Evolutionary conservation across 805 yeast genomes (phyloP).

Genomic region (Starmera caribaea): DNA sequence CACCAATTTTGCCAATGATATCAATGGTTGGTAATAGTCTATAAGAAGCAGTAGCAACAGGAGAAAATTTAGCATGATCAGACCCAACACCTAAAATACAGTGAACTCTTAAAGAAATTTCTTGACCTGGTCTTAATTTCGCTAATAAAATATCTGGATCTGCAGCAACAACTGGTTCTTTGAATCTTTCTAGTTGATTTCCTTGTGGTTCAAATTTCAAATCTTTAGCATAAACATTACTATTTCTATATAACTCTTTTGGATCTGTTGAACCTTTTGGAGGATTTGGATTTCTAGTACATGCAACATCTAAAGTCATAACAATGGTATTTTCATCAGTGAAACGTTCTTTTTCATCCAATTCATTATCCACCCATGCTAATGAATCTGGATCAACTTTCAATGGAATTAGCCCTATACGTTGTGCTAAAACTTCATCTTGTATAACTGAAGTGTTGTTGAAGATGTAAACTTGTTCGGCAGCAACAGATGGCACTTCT

Average conservation of each 20-base stretch:
- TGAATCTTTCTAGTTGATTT: constrained; percentile 64
- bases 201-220: constrained; percentile 90
- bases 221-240: constrained; percentile 83
- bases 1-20: constrained; percentile 63
- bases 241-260: constrained; percentile 70
- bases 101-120: constrained; percentile 81
- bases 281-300: constrained; percentile 81
- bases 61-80: constrained; percentile 97
- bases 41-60: constrained; percentile 94
- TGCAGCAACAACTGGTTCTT: constrained; percentile 63
- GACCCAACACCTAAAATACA: constrained; percentile 87
- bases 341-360: constrained; percentile 59
- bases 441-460: constrained; percentile 95
- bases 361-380: constrained; percentile 66
- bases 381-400: constrained; percentile 85
- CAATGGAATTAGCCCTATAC: constrained; percentile 88
- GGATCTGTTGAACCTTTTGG: constrained; percentile 74
- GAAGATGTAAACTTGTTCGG: constrained; percentile 82
- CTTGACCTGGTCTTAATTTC: constrained; percentile 95
- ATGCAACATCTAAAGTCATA: constrained; percentile 67
- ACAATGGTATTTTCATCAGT: constrained; percentile 89
- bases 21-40: constrained; percentile 84
- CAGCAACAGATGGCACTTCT: constrained; percentile 93
- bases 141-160: constrained; percentile 89
- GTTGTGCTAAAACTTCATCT: constrained; percentile 93